Base-by-base conservation (phyloP, 345 rosid genomes). In the Lepidium aucheri region DNA sequence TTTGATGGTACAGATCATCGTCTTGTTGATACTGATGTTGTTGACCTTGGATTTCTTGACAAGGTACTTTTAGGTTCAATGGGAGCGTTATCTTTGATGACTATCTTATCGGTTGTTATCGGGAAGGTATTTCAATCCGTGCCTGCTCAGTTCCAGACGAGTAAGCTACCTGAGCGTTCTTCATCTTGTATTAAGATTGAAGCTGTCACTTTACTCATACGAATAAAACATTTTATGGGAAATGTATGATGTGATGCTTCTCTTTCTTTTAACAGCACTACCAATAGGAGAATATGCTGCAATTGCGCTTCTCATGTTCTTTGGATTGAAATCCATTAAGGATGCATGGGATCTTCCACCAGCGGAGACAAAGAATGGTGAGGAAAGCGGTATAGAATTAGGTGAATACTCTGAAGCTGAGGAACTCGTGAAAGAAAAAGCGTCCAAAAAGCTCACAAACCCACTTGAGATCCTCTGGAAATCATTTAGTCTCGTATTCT, bases 261-360 rank as follows among this genome's bases (percentile, higher is more conserved):
- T 68, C 8, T 38, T 18, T 64, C 65, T 56, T 73, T 69, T 15
- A 75, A 73, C 84, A 94, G 99, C 99, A 53, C 67, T 90, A 74
- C 99, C 97, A 9, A 81, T 94, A 45, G 99, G 99, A 82, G 96
- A 90, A 81, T 94, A 94, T 77, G 96, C 95, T 69, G 99, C 96
- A 5, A 82, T 90, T 64, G 78, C 96, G 47, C 92, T 94, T 69
- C 82, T 94, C 18, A 62, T 86, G 79, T 94, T 94, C 79, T 94
- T 94, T 77, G 97, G 99, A 63, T 80, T 94, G 58, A 94, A 94
- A 82, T 84, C 99, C 46, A 84, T 94, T 73, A 94, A 94, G 81
- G 97, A 90, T 74, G 95, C 99, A 39, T 94, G 99, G 97, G 85
- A 85, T 66, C 82, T 90, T 78, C 97, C 96, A 17, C 73, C 87